A percentile compares a stretch with the other conserved stretches of the same genome.
phyloP scores from a whole-genome alignment of 495 filamentous ascomycete genomes.

The Endocarpon pusillum region DNA sequence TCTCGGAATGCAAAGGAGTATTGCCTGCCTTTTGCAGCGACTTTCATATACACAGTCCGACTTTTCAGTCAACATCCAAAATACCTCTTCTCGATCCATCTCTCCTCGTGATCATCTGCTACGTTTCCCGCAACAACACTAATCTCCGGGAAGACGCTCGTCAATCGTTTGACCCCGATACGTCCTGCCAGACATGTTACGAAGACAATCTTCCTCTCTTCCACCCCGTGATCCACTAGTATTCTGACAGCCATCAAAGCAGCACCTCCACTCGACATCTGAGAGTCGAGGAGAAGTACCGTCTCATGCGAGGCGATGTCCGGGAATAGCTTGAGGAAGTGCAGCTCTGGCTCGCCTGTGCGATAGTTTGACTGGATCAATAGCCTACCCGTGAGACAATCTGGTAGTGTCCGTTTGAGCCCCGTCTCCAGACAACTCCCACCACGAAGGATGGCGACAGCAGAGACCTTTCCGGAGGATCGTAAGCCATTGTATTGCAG shows the following conservation, averaged over 20 bases:
- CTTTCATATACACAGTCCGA: background rate
- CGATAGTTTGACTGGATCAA: conserved; percentile 76
- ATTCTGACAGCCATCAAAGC: conserved; percentile 94
- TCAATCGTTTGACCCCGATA: conserved; percentile 62
- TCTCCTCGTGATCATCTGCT: conserved; percentile 52
- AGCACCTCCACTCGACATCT: conserved; percentile 85
- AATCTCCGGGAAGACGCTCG: conserved; percentile 72
- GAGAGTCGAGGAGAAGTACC: conserved; percentile 76
- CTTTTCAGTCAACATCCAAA: conserved; percentile 45
- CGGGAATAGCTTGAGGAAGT: conserved; percentile 62
- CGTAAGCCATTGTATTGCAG: conserved; percentile 49
- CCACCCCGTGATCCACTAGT: conserved; percentile 84
- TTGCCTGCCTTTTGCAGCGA: too few relatives aligned
- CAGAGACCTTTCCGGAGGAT: conserved; percentile 53
- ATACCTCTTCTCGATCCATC: conserved; percentile 74
- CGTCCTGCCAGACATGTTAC: conserved; percentile 76
- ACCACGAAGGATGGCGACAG: conserved; percentile 75
- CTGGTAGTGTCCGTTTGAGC: conserved; percentile 72
- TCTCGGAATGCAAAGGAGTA: too few relatives aligned
- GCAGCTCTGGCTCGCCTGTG: conserved; percentile 80
- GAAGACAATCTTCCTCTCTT: conserved; percentile 68
- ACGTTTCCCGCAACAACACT: conserved; percentile 69
- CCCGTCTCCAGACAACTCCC: conserved; percentile 78
- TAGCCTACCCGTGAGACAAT: conserved; percentile 75
- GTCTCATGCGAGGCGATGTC: conserved; percentile 53